Evolutionary conservation across 345 rosid species (phyloP).

Genomic region (Draba incana): DNA sequence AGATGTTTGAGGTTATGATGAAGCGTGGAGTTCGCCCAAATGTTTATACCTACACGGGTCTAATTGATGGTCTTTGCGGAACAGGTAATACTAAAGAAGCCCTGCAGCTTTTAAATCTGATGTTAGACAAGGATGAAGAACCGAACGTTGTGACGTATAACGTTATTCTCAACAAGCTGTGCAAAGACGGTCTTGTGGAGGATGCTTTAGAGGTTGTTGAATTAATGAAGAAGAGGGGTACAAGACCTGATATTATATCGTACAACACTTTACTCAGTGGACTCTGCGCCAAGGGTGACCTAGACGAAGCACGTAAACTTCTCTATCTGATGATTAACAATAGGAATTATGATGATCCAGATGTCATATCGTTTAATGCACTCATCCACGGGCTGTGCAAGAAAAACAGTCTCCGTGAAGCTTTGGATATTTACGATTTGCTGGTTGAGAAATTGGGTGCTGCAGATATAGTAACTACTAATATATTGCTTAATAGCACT

Average conservation of each 20-base stretch:
- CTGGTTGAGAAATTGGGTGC: constrained; percentile 52
- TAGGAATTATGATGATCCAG: constrained; percentile 46
- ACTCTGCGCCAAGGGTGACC: constrained; percentile 51
- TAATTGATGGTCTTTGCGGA: constrained; percentile 65
- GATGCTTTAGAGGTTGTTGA: constrained; percentile 61
- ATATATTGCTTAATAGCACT: constrained; percentile 52
- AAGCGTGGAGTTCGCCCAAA: constrained; percentile 55
- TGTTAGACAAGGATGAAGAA: constrained; percentile 53
- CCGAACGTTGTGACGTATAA: constrained; percentile 59
- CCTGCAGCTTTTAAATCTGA: constrained; percentile 53
- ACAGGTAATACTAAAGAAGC: constrained; percentile 55
- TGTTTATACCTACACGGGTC: constrained; percentile 50
- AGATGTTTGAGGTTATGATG: constrained; percentile 49
- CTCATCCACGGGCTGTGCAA: constrained; percentile 66
- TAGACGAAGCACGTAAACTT: constrained; percentile 62
- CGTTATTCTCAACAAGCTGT: constrained; percentile 58
- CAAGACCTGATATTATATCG: constrained; percentile 54
- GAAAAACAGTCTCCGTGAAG: constrained; percentile 50
- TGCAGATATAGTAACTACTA: constrained; percentile 52
- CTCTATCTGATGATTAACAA: constrained; percentile 47
- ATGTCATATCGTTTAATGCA: constrained; percentile 52
- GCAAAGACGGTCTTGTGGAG: constrained; percentile 53
- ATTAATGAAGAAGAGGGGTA: constrained; percentile 59
- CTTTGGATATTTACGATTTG: constrained; percentile 48
- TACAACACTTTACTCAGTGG: constrained; percentile 62